These are phyloP conservation scores for Diutina sp. DNA, from an alignment of 1,139 yeast genomes.

Conservation along the genomic window DNA sequence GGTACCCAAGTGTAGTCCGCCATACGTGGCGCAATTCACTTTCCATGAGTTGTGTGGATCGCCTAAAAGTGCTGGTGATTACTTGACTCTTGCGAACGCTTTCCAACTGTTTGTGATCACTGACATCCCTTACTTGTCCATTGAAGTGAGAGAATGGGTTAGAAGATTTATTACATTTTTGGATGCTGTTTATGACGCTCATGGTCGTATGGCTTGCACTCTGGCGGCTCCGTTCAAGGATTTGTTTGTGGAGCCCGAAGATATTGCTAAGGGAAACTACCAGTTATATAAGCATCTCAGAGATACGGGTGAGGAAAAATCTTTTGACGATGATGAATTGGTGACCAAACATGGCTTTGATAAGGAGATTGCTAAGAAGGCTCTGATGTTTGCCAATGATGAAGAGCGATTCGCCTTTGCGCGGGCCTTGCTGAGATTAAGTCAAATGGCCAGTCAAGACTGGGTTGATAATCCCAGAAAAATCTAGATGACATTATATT, in stretches of 20 bases:
- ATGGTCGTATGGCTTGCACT: constrained; percentile 78
- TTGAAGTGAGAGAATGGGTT: constrained; percentile 69
- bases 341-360: constrained; percentile 66
- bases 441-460: constrained; percentile 89
- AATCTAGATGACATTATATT: not conserved
- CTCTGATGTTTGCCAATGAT: constrained; percentile 72
- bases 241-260: constrained; percentile 77
- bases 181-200: constrained; percentile 90
- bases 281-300: constrained; percentile 28
- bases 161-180: constrained; percentile 85
- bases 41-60: constrained; percentile 77
- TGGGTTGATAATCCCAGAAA: constrained; percentile 48
- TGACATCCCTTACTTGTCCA: constrained; percentile 78
- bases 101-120: constrained; percentile 75
- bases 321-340: constrained; percentile 44
- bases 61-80: constrained; percentile 93
- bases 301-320: constrained; percentile 21
- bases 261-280: constrained; percentile 37
- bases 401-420: constrained; percentile 97
- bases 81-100: constrained; percentile 66
- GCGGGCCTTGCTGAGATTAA: constrained; percentile 76
- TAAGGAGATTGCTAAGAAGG: constrained; percentile 60
- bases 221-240: constrained; percentile 77
- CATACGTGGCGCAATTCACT: constrained; percentile 79
- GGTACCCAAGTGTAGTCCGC: constrained; percentile 69